Evolutionary conservation across 1,139 yeast genomes (phyloP), one percentile per base, ranked within the genome.

Genomic region (Kluyveromyces marxianus): DNA sequence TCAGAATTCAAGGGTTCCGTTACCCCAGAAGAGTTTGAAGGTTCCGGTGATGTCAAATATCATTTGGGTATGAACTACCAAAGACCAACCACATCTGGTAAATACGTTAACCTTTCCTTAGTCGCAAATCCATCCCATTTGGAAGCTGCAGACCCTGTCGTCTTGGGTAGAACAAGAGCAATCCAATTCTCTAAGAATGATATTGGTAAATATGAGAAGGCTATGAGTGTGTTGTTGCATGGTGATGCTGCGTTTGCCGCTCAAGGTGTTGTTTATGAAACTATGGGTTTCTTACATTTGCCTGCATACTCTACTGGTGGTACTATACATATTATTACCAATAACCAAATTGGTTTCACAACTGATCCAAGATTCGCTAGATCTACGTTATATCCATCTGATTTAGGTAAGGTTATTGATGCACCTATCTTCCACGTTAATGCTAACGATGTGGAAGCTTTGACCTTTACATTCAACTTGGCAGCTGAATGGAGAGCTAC

Each of bases 231-330:
- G 50, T 76, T 92, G 68, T 76, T 94, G 66, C 99, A 92, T 68
- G 98, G 99, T 77, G 99, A 92, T 69, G 97, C 99, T 50, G 98
- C 98, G 33, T 92, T 92, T 67, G 90, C 97, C 44, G 98, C 87
- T 54, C 98, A 92, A 74, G 99, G 99, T 79, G 95, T 92, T 50
- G 97, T 92, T 53, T 92, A 92, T 69, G 99, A 92, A 74, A 89
- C 98, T 48, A 83, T 92, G 84, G 97, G 97, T 50, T 85, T 92
- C 72, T 81, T 87, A 57, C 80, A 81, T 61, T 77, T 92, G 65
- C 97, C 97, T 55, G 96, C 92, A 54, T 92, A 88, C 72, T 81
- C 96, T 48, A 90, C 97, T 45, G 99, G 99, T 74, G 99, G 99
- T 77, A 89, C 97, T 48, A 76, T 92, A 56, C 98, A 92, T 70